Conservation (phyloP, 768 basidiomycete species). For the Candolleomyces efflorescens region DNA sequence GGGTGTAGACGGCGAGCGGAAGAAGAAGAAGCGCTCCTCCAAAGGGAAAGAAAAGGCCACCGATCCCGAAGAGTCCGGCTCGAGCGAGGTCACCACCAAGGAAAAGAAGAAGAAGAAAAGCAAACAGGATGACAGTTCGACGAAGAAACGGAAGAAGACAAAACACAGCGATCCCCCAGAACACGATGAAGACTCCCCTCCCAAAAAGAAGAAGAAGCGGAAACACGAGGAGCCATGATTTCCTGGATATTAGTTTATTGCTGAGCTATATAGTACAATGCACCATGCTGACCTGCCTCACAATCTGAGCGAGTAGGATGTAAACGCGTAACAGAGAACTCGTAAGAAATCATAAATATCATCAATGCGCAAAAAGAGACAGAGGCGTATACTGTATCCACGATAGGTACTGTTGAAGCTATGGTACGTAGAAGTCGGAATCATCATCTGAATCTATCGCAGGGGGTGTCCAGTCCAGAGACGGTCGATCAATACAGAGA, state of each 20-base stretch:
- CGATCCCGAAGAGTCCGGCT: background rate
- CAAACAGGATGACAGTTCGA: background rate
- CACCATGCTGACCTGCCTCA: too few relatives aligned
- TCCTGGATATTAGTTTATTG: too few relatives aligned
- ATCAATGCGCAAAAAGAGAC: too few relatives aligned
- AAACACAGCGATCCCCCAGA: background rate
- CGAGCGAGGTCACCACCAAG: too few relatives aligned
- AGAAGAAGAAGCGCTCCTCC: slow-evolving; percentile 7
- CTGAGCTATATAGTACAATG: too few relatives aligned
- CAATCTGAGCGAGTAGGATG: too few relatives aligned
- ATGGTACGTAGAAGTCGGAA: background rate
- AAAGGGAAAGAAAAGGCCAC: slow-evolving; percentile 1
- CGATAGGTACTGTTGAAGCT: background rate
- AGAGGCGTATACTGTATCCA: background rate
- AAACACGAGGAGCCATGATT: background rate
- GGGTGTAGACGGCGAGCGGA: slow-evolving; percentile 14
- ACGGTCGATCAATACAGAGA: background rate
- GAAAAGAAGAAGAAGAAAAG: background rate
- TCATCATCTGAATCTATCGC: background rate
- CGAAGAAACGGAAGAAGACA: slow-evolving; percentile 8
- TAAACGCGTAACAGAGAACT: too few relatives aligned
- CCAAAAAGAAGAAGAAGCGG: slow-evolving; percentile 8
- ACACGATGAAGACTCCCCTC: background rate
- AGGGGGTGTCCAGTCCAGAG: background rate
- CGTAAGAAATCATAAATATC: too few relatives aligned